Evolutionary conservation across 2,329 filamentous ascomycete genomes (phyloP), one percentile per base, ranked within the genome.

Genomic region (Lasiodiplodia gonubiensis): DNA sequence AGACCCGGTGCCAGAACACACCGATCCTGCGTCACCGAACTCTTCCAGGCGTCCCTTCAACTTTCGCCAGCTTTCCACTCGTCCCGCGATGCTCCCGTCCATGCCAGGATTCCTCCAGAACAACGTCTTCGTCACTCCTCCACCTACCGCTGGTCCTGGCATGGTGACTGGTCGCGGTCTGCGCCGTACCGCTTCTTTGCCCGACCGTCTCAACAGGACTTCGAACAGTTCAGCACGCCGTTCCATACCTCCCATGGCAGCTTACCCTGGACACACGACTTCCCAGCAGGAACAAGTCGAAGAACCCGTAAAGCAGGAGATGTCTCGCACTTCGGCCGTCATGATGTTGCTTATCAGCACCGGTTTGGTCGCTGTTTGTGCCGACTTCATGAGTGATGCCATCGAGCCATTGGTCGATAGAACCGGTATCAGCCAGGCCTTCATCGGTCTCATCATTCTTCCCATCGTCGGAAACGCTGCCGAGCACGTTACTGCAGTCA

Each of bases 381-480:
- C 86, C 59, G 92, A 94, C 76, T 92, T 90, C 80, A 87, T 94
- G 79, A 91, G 93, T 33, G 86, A 88, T 70, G 88, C 89, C 46
- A 94, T 94, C 71, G 87, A 91, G 64, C 84, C 83, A 6, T 88
- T 94, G 77, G 87, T 91, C 2, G 79, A 82, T 21, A 78, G 82
- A 3, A 88, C 86, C 16, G 80, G 79, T 14, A 82, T 94, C 68
- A 90, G 86, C 69, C 85, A 92, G 74, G 90, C 91, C 39, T 94
- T 94, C 70, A 89, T 94, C 69, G 92, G 92, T 72, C 84, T 94
- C 12, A 93, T 94, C 72, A 87, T 94, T 64, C 81, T 94, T 4
- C 91, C 91, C 10, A 93, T 94, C 72, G 91, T 93, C n/a, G 90
- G 91, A 48, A 94, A 94, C 73, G 91, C 91, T 2, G 91, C 91